Evolutionary conservation across 1,284 basidiomycete genomes (phyloP).

Genomic region (Moniliella sp.): DNA sequence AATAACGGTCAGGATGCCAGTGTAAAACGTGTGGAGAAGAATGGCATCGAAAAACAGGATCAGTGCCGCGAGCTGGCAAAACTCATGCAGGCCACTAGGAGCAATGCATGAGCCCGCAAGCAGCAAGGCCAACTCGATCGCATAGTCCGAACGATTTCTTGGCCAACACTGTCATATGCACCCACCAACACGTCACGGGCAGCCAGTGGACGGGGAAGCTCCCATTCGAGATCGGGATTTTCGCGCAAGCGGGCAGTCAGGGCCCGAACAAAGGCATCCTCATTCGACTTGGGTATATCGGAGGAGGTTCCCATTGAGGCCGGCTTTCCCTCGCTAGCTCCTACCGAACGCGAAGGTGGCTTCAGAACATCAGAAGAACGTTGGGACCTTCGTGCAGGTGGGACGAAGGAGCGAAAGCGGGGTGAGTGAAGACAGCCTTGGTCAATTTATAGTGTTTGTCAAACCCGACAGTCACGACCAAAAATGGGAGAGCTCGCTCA

Average conservation of each 20-base stretch:
- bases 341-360: too few species aligned
- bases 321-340: too few species aligned
- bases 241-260: slow-evolving; percentile 25
- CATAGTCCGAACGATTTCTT: slow-evolving; percentile 76
- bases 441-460: slow-evolving; percentile 88
- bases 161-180: slow-evolving; percentile 56
- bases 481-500: slow-evolving; percentile 86
- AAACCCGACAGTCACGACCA: slow-evolving; percentile 90
- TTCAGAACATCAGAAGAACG: too few species aligned
- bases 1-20: slow-evolving; percentile 72
- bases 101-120: slow-evolving; percentile 64
- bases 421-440: slow-evolving; percentile 67
- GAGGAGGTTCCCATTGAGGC: too few species aligned
- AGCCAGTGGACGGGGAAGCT: slow-evolving; percentile 41
- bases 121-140: slow-evolving; percentile 71
- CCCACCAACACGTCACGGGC: slow-evolving; percentile 64
- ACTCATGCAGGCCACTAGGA: slow-evolving; percentile 74
- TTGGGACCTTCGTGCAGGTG: slow-evolving; percentile 8
- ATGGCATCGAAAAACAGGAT: slow-evolving; percentile 67
- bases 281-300: too few species aligned
- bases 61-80: slow-evolving; percentile 76
- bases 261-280: slow-evolving; percentile 30
- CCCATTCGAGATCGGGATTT: too few species aligned
- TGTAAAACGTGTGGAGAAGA: slow-evolving; percentile 70
- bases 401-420: slow-evolving; percentile 42